Base-by-base conservation (phyloP, 2,329 filamentous ascomycete species). In the Trichoderma sp. region DNA sequence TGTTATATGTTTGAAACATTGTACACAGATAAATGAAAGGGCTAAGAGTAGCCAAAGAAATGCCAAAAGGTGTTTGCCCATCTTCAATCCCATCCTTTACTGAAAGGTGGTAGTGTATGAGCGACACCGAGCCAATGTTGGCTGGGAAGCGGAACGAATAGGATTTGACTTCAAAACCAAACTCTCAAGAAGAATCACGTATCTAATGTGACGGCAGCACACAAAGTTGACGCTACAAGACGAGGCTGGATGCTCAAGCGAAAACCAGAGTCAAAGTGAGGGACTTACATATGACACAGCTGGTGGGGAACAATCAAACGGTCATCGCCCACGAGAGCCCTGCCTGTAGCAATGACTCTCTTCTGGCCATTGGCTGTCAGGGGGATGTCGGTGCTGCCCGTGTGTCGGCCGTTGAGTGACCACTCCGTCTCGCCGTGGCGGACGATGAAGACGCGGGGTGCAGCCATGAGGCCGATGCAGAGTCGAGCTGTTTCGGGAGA, bases 371-470 rank as follows among this genome's bases (percentile, higher is more conserved):
- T 92, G 65, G 86, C 83, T 1, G 95, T 98, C 47, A 98, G 85
- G 1, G 94, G 91, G 4, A 98, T 92, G 78, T 98, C 95, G n/a
- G 92, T 93, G 32, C 85, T 87, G 66, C 94, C 92, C 0, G 95
- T 98, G 82, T 98, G 93, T 67, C 90, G 88, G 70, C 94, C 95
- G 76, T 92, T 92, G 62, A 97, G 89, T 6, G 93, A 97, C 95
- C 95, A 98, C 84, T 97, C 94, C 4, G 95, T 98, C 84, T 98
- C 94, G 82, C 95, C 95, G 79, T 98, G 95, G 76, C 95, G 93
- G 80, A 94, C 84, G 76, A 96, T 89, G 84, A 95, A 95, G 79
- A 93, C 90, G 68, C 93, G 88, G 2, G 93, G 93, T 2, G 91
- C 89, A 26, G 78, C 72, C 79, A 79, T 79, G 67, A 55, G 30